Base-by-base conservation (phyloP, 495 filamentous ascomycete species). In the Daldinia grandis region DNA sequence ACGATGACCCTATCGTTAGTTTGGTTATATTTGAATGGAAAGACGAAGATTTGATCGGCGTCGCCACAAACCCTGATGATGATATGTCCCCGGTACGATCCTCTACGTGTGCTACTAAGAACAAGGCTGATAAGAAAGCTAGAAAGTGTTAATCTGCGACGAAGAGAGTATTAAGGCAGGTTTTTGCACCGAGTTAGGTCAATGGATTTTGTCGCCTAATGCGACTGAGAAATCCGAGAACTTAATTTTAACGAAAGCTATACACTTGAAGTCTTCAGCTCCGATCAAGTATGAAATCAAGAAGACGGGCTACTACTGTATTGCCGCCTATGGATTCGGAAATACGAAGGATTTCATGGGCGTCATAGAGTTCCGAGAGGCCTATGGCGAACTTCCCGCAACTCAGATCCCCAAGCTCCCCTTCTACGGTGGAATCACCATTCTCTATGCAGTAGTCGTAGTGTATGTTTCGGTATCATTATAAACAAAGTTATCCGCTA, bases 371-470 rank as follows among this genome's bases (percentile, higher is more conserved):
- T 98, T 98, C 78, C 87, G 93, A 63, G 98, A 98, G 80, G 91
- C 95, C 12, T 99, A 94, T 74, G 95, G 95, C 76, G 95, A 98
- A 84, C 90, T 99, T 55, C 93, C 95, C 1, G 95, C 92, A 24
- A 91, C 93, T 9, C 94, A 98, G 78, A 98, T 99, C 74, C 90
- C 95, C 14, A 98, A 98, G 79, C 87, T 99, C 58, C 95, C 96
- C 1, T 99, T 99, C 80, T 99, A 99, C 73, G 95, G 95, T 49
- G 95, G 91, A 38, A 84, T 98, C 68, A 95, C 96, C 2, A 96
- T 99, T 66, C 88, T 94, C 37, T 99, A 99, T 79, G 93, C 93
- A 47, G 87, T 98, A 33, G 86, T 98, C 75, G 89, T 87, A 76
- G 84, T 88, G 86, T 89, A 83, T 53, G 87, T 85, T 27, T 58